A percentile compares a stretch with the other conserved stretches of the same genome.
These are phyloP conservation scores for Colletotrichum cereale DNA, from an alignment of 2,329 filamentous ascomycete genomes.

Conservation along the genomic window DNA sequence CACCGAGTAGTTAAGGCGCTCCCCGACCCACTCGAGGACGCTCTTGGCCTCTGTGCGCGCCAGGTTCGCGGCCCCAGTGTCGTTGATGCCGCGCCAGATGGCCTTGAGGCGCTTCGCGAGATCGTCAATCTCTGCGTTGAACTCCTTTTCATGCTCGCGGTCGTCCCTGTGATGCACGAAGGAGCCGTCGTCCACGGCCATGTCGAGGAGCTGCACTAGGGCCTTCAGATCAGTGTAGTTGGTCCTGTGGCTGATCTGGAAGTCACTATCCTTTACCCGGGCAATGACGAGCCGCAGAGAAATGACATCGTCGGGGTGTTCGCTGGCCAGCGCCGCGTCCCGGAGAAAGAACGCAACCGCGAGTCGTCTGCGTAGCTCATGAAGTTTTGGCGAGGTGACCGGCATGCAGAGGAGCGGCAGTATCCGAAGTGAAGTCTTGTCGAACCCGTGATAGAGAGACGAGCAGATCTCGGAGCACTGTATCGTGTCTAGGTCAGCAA, in stretches of 20 bases:
- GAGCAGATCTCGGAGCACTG: slow-evolving; percentile 64
- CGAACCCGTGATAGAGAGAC: slow-evolving; percentile 61
- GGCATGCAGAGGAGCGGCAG: slow-evolving; percentile 72
- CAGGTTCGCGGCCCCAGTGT: slow-evolving; percentile 79
- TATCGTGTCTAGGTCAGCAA: slow-evolving; percentile 30
- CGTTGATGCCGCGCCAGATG: slow-evolving; percentile 74
- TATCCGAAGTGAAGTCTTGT: slow-evolving; percentile 64
- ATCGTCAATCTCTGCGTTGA: slow-evolving; percentile 79
- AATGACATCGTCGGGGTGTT: slow-evolving; percentile 56
- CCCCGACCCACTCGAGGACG: slow-evolving; percentile 78
- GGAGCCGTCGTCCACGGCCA: slow-evolving; percentile 76
- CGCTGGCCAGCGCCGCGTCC: slow-evolving; percentile 56
- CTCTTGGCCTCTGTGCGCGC: slow-evolving; percentile 82
- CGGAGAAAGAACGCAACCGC: slow-evolving; percentile 74
- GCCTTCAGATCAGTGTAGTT: slow-evolving; percentile 79
- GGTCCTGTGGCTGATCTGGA: slow-evolving; percentile 66
- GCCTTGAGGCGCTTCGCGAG: slow-evolving; percentile 71
- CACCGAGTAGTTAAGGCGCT: slow-evolving; percentile 78
- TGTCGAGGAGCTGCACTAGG: slow-evolving; percentile 76
- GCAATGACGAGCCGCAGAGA: slow-evolving; percentile 58
- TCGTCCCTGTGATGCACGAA: slow-evolving; percentile 48
- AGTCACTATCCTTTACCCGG: slow-evolving; percentile 62
- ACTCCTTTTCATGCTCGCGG: slow-evolving; percentile 56
- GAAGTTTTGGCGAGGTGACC: slow-evolving; percentile 59
- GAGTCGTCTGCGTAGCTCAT: slow-evolving; percentile 75